Conservation (phyloP, 805 yeast genomes). For the Candida sonorensis region DNA sequence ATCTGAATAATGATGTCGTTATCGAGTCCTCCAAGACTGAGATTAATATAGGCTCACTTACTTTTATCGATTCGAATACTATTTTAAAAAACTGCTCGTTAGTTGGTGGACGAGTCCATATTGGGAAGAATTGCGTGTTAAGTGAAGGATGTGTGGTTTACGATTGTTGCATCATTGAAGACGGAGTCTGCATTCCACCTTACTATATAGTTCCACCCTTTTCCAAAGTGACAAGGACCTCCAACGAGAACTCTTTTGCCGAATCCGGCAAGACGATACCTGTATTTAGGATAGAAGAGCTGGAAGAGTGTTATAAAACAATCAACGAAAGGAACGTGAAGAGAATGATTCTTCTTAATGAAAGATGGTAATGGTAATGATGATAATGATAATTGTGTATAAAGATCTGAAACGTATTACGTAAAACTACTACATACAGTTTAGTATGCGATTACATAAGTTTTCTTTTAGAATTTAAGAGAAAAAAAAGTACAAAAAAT, state of each 20-base stretch:
- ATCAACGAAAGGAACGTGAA: conserved; percentile 17
- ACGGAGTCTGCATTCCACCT: conserved; percentile 35
- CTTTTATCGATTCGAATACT: conserved; percentile 32
- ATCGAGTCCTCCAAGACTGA: conserved; percentile 30
- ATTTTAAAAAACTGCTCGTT: conserved; percentile 27
- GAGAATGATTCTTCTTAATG: conserved; percentile 1
- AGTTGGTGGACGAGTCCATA: conserved; percentile 43
- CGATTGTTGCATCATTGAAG: conserved; percentile 45
- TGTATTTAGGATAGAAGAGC: conserved; percentile 6
- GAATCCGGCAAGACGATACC: not conserved
- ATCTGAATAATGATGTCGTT: conserved; percentile 24
- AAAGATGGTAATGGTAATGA: not conserved
- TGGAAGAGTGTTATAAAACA: conserved; percentile 24
- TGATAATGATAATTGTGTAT: no score
- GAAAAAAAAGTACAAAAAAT: no score
- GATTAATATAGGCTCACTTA: conserved; percentile 40
- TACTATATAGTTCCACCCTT: conserved; percentile 45
- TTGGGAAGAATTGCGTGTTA: conserved; percentile 36
- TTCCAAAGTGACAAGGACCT: conserved; percentile 28
- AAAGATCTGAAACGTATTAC: no score
- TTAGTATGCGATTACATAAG: no score
- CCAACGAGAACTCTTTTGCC: not conserved
- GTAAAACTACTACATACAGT: no score
- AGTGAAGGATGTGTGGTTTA: conserved; percentile 33
- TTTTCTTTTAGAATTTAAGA: no score